A percentile compares a stretch with the other conserved stretches of the same genome.
These are phyloP conservation scores for Cladobotryum mycophilum DNA, from an alignment of 2,329 filamentous ascomycete species.

Conservation along the genomic window DNA sequence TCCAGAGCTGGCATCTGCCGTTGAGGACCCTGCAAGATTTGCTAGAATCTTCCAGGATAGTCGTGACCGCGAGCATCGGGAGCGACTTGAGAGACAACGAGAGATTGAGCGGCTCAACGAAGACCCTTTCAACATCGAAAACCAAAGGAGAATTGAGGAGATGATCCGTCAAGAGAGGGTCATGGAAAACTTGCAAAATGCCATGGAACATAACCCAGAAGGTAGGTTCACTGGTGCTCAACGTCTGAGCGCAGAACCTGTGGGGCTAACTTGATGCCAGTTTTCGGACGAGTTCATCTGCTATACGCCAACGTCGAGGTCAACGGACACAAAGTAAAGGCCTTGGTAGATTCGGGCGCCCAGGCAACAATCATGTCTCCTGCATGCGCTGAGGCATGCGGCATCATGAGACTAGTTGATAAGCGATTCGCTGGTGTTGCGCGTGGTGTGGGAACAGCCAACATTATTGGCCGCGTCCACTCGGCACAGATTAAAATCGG, in stretches of 20 bases:
- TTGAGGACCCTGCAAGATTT: conserved; percentile 73
- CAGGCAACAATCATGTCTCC: conserved; percentile 99
- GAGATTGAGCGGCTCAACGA: conserved; percentile 82
- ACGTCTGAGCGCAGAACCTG: conserved; percentile 2
- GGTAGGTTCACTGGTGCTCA: conserved; percentile 44
- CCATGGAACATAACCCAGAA: conserved; percentile 96
- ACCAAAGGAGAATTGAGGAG: conserved; percentile 88
- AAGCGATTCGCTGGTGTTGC: conserved; percentile 87
- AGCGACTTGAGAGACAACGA: conserved; percentile 70
- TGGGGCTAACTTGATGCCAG: conserved; percentile 38
- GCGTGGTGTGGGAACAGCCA: conserved; percentile 87
- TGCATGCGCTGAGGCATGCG: conserved; percentile 80
- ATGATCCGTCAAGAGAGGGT: conserved; percentile 94
- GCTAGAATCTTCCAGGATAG: conserved; percentile 63
- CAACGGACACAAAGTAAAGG: conserved; percentile 87
- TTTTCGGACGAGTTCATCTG: conserved; percentile 92
- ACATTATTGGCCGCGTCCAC: conserved; percentile 91
- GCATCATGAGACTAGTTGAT: conserved; percentile 94
- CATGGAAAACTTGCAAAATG: conserved; percentile 91
- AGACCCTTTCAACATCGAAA: conserved; percentile 89
- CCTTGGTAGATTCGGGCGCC: conserved; percentile 92
- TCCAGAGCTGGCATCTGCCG: conserved; percentile 68
- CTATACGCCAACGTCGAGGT: conserved; percentile 94
- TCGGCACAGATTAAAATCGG: conserved; percentile 94
- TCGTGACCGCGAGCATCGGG: conserved; percentile 63